Base-by-base conservation (phyloP, 129 eudicot species). In the Mikania micrantha region DNA sequence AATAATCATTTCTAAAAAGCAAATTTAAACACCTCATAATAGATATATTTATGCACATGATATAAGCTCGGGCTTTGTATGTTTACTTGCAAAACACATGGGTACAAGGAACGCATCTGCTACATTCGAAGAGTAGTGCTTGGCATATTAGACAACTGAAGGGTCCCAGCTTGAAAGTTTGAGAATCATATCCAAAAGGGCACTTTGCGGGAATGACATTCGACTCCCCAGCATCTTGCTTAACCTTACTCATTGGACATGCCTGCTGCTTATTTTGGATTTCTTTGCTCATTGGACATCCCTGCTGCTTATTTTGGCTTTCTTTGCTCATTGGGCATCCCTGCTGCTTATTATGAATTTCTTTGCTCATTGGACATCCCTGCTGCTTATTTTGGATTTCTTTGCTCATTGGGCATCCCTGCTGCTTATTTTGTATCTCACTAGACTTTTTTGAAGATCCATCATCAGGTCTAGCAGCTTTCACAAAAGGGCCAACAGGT, bases 41-140 rank as follows among this genome's bases (percentile, higher is more conserved):
- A 34, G 9, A 29, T 41, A 58, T 19, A 63, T 0, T n/a, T 7
- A n/a, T 7, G 58, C 63, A 76, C 11, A 25, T 11, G 21, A 69
- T 56, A 44, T n/a, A 48, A 52, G 39, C 17, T 31, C 17, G 8
- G 54, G 44, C 17, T 34, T 20, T 67, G 16, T 24, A 21, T 64
- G 47, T 84, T 85, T 86, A 88, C 98, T 82, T 93, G 98, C 98
- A 93, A 67, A 69, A 93, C 17, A 93, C 91, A 60, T 93, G 98
- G 38, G 96, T 78, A 78, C 98, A 93, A 58, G 96, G 98, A 47
- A 86, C 76, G 24, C 98, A 88, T 86, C 82, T 84, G 84, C 92
- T 82, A 66, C 90, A 77, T 4, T 93, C 86, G 42, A 86, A 93
- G 48, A 93, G 96, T 60, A 93, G 88, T 32, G 98, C 98, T 69